Evolutionary conservation across 148 eudicot genomes (phyloP).

Genomic region (Heliosperma pusillum): DNA sequence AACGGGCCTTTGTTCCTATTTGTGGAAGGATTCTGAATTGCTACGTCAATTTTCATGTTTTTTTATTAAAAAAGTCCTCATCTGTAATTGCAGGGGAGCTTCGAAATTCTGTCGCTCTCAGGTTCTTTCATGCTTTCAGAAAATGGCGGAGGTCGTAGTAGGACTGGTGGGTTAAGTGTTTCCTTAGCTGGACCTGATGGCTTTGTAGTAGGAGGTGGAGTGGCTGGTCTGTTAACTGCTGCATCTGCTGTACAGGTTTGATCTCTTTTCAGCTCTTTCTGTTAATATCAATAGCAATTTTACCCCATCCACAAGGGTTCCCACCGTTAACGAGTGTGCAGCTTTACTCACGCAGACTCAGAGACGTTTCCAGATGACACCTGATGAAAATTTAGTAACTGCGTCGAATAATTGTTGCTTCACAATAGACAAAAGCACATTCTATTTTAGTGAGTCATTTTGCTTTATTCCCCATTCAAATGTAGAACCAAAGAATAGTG

Average conservation of each 20-base stretch:
- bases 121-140: conserved; percentile 82
- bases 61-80: background rate
- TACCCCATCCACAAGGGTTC: background rate
- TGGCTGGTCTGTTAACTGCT: conserved; percentile 78
- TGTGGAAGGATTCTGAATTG: too few species aligned
- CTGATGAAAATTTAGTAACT: too few species aligned
- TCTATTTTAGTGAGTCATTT: too few species aligned
- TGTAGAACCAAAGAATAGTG: too few species aligned
- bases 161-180: conserved; percentile 75
- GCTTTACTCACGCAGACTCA: too few species aligned
- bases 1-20: background rate
- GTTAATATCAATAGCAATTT: background rate
- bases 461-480: too few species aligned
- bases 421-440: too few species aligned
- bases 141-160: conserved; percentile 57
- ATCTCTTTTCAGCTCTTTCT: conserved; percentile 2
- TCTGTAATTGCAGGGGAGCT: conserved; percentile 61
- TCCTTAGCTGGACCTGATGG: conserved; percentile 90
- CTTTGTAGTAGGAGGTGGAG: conserved; percentile 77
- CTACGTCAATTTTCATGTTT: too few species aligned
- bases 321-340: too few species aligned
- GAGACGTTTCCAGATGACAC: too few species aligned
- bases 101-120: conserved; percentile 75
- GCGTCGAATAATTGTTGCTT: too few species aligned
- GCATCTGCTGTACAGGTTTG: conserved; percentile 85